Base-by-base conservation (phyloP, 2,329 filamentous ascomycete genomes). In the Periconia sp. region DNA sequence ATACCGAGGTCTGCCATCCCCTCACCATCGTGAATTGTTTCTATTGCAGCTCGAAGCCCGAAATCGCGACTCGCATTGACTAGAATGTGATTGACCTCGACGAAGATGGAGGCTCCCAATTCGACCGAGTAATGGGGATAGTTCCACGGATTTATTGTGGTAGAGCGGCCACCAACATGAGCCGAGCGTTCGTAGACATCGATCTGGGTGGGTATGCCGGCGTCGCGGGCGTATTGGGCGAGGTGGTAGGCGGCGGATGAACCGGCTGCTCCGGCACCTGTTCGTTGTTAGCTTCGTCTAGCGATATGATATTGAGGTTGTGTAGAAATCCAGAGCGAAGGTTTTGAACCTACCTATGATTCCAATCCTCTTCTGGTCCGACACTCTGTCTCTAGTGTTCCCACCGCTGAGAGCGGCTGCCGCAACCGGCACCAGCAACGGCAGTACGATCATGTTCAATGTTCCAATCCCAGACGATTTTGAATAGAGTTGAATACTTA, bases 61-160 rank as follows among this genome's bases (percentile, higher is more conserved):
- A 96, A 92, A 14, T 84, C 80, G 31, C 82, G 75, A 8, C 84
- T 86, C 1, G 92, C 89, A 50, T 89, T 86, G 63, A 87, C 84
- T 40, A 99, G 82, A 64, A 96, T 96, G 40, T 85, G 79, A 68
- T 97, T 99, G 42, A 89, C 83, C 46, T 88, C 73, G 43, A 97
- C 90, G 69, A 97, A 99, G 63, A 97, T 96, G 56, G 89, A 93
- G 11, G 90, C 94, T 15, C 94, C 94, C 1, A 97, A 80, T 72
- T 99, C 94, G 35, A 96, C 83, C 1, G 89, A 88, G 40, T 86
- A 77, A 0, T 76, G 59, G 1, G 86, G 79, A 62, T 93, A 81
- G 58, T 84, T 82, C 69, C 89, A 93, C 2, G 86, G 87, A 65
- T 92, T 79, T 17, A 96, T 88, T 0, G 92, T 97, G 30, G 92